Evolutionary conservation across 2,329 filamentous ascomycete genomes (phyloP), one percentile per base, ranked within the genome.

Genomic region (Hortaea werneckii): DNA sequence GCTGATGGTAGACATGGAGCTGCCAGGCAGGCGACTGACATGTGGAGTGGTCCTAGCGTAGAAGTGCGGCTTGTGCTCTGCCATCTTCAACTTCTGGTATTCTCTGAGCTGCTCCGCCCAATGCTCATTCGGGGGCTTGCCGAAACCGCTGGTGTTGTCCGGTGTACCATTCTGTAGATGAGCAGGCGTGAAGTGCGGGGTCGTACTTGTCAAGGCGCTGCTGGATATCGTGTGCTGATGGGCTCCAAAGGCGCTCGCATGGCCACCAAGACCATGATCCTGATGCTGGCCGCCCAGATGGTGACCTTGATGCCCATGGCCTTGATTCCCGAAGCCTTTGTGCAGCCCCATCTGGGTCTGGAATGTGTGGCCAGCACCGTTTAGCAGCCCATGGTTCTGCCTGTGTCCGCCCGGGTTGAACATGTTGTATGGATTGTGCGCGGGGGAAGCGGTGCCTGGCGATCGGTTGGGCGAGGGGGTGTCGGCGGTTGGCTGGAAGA

Each of bases 51-150:
- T 87, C 85, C 59, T 85, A 79, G 48, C 85, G 64, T 90, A 89
- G 65, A 92, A 74, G 75, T 86, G 71, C 63, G 77, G 75, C 46
- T 60, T 60, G 29, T 59, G 50, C 7, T 55, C 58, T 10, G 57
- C 57, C 42, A 53, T 50, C 46, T 50, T 56, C 38, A 61, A 45
- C 43, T 54, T 58, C 30, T 54, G 45, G 44, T 61, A 60, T 41
- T 62, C 59, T 35, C 85, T 81, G 53, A 95, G 68, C 68, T 98
- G 92, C 61, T 92, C 83, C 53, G 83, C 81, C 89, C 89, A 96
- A 65, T 94, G 85, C 53, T 80, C 77, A 53, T 73, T 79, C 54
- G 75, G 71, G n/a, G 75, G 71, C 50, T 80, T 78, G 51, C 71
- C 73, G 27, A 77, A 62, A 6, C 50, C 46, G 27, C 48, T 50